Conservation (phyloP, 495 filamentous ascomycete genomes). For the Glarea lozoyensis region DNA sequence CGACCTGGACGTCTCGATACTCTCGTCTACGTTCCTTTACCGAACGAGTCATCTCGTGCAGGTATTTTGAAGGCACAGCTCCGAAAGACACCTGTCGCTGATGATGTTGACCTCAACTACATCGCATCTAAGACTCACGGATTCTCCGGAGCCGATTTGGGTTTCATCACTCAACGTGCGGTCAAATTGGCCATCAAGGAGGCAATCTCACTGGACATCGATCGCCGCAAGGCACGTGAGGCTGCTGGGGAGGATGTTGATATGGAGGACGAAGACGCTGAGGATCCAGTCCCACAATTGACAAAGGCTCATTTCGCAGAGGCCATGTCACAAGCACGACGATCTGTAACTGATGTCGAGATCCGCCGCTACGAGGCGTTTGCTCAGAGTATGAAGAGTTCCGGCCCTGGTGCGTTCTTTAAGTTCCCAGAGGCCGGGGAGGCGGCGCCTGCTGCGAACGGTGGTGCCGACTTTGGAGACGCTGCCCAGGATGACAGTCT, state of each 20-base stretch:
- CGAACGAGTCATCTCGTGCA: constrained; percentile 79
- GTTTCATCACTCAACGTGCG: constrained; percentile 96
- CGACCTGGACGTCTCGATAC: constrained; percentile 98
- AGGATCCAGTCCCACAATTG: constrained; percentile 94
- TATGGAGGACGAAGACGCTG: constrained; percentile 67
- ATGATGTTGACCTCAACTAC: constrained; percentile 79
- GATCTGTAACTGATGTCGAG: constrained; percentile 93
- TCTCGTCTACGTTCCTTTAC: constrained; percentile 93
- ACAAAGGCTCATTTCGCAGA: constrained; percentile 97
- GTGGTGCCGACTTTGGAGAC: constrained; percentile 57
- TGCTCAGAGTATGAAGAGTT: constrained; percentile 97
- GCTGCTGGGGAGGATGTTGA: constrained; percentile 77
- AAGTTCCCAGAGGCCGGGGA: constrained; percentile 78
- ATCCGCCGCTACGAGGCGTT: constrained; percentile 97
- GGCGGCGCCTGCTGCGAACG: constrained; percentile 34
- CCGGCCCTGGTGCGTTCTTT: constrained; percentile 91
- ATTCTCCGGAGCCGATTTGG: constrained; percentile 98
- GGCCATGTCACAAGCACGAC: constrained; percentile 88
- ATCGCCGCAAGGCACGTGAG: constrained; percentile 79
- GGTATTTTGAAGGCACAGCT: constrained; percentile 92
- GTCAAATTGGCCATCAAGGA: constrained; percentile 99
- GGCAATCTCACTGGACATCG: constrained; percentile 81
- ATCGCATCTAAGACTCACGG: constrained; percentile 97
- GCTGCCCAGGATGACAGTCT: constrained; percentile 85
- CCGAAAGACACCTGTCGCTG: constrained; percentile 90